Percentiles rank a stretch among this genome's conserved stretches.
Conservation (phyloP, 176 grass and related monocot genomes). For the Saccharum officinarum region DNA sequence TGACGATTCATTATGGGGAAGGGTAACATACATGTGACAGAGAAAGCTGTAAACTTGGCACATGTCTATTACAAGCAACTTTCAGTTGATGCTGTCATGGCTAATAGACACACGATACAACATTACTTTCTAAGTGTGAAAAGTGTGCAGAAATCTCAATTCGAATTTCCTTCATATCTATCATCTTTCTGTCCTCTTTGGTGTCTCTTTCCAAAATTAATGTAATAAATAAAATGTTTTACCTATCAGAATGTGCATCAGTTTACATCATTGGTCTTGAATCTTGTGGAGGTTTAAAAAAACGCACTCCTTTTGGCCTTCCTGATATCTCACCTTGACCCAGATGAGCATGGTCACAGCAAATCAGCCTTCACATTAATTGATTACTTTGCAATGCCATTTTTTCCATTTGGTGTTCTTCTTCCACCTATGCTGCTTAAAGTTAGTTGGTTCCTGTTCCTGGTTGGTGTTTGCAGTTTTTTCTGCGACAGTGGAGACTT, state of each 20-base stretch:
- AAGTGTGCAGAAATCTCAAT: slow-evolving; percentile 7
- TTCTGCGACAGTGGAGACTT: slow-evolving; percentile 56
- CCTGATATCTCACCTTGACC: neutral
- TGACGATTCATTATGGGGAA: neutral
- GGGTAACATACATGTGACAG: neutral
- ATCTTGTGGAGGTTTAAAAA: slow-evolving; percentile 17
- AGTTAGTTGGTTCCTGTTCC: slow-evolving; percentile 28
- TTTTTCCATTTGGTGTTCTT: slow-evolving; percentile 48
- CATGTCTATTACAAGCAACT: slow-evolving; percentile 35
- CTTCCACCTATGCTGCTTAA: slow-evolving; percentile 33
- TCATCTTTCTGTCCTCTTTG: slow-evolving; percentile 19
- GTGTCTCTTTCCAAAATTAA: slow-evolving; percentile 18
- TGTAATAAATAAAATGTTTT: slow-evolving; percentile 19
- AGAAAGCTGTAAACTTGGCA: slow-evolving; percentile 24
- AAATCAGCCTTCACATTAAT: slow-evolving; percentile 26
- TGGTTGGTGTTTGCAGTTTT: slow-evolving; percentile 57
- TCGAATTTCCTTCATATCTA: slow-evolving; percentile 25
- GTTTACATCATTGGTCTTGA: slow-evolving; percentile 20
- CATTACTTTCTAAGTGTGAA: slow-evolving; percentile 21
- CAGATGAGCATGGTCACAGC: slow-evolving; percentile 1
- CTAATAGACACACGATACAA: slow-evolving; percentile 31
- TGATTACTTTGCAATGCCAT: slow-evolving; percentile 35
- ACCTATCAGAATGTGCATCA: slow-evolving; percentile 22
- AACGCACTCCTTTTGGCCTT: slow-evolving; percentile 21
- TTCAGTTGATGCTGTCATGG: slow-evolving; percentile 32